These are phyloP conservation scores for Cercospora sp. DNA, from an alignment of 2,329 filamentous ascomycete species.

Conservation along the genomic window DNA sequence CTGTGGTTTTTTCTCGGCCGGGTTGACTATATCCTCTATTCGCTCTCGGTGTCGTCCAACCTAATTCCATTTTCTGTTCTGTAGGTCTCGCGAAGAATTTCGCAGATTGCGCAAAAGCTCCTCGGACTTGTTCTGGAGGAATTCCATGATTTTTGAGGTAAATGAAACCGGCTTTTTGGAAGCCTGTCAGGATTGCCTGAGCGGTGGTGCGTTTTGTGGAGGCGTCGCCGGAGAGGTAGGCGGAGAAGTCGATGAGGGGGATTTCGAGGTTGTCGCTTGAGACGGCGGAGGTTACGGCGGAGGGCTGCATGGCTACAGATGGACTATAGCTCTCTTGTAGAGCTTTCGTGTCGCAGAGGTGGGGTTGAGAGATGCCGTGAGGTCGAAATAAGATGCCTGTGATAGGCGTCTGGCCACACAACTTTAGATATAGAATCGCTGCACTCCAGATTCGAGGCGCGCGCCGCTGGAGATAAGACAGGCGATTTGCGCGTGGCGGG, in stretches of 20 bases:
- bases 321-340: background rate
- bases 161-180: slow-evolving; percentile 84
- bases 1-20: slow-evolving; percentile 68
- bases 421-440: slow-evolving; percentile 11
- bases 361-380: slow-evolving; percentile 12
- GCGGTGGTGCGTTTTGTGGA: slow-evolving; percentile 56
- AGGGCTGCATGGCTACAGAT: slow-evolving; percentile 21
- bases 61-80: slow-evolving; percentile 63
- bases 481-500: slow-evolving; percentile 10
- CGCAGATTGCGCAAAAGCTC: slow-evolving; percentile 52
- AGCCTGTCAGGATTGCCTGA: slow-evolving; percentile 71
- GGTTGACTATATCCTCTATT: slow-evolving; percentile 52
- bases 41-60: slow-evolving; percentile 60
- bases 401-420: slow-evolving; percentile 11
- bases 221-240: slow-evolving; percentile 62
- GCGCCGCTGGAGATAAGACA: slow-evolving; percentile 10
- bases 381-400: slow-evolving; percentile 18
- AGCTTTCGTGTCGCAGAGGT: background rate
- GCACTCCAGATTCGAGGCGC: slow-evolving; percentile 9
- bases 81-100: slow-evolving; percentile 67
- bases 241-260: slow-evolving; percentile 69
- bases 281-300: slow-evolving; percentile 35
- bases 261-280: slow-evolving; percentile 41
- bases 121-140: slow-evolving; percentile 45
- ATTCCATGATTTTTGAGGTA: slow-evolving; percentile 83